A percentile compares a stretch with the other conserved stretches of the same genome.
Conservation (phyloP, 208 protist genomes). For the Kentomonas sorsogonicus region DNA sequence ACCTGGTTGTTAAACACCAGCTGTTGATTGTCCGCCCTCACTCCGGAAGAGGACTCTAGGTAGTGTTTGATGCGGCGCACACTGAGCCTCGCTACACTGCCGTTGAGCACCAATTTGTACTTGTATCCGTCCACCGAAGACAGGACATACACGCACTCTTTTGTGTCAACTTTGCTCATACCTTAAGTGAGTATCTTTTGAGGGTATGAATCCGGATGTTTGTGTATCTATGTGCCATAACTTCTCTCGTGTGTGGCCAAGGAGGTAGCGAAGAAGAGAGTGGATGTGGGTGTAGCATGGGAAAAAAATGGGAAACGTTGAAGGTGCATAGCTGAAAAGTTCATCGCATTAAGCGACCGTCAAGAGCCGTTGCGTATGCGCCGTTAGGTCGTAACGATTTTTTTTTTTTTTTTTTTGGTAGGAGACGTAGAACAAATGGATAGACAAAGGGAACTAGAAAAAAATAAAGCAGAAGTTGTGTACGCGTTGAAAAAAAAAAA, state of each 20-base stretch:
- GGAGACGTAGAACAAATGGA: no score
- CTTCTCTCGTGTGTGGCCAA: no score
- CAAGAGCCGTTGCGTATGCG: not conserved
- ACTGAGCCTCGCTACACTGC: conserved; percentile 42
- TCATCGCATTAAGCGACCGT: not conserved
- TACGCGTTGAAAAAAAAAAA: not conserved
- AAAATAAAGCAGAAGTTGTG: no score
- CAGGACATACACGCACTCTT: conserved; percentile 48
- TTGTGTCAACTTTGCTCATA: no score
- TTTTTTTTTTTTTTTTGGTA: no score
- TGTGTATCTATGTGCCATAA: no score
- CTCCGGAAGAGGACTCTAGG: conserved; percentile 49
- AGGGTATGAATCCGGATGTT: not conserved
- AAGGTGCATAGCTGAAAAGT: not conserved
- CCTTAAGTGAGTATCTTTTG: no score
- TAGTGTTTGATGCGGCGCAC: conserved; percentile 63
- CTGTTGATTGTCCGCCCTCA: conserved; percentile 33
- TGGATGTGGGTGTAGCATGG: conserved; percentile 1
- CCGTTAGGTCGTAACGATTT: no score
- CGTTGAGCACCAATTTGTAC: conserved; percentile 81
- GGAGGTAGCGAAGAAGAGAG: no score
- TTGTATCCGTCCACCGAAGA: conserved; percentile 68
- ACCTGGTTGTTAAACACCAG: conserved; percentile 41
- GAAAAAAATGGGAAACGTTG: conserved; percentile 3
- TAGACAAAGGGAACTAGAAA: no score